Evolutionary conservation across 1,284 basidiomycete species (phyloP).

Genomic region (Naganishia sp.): DNA sequence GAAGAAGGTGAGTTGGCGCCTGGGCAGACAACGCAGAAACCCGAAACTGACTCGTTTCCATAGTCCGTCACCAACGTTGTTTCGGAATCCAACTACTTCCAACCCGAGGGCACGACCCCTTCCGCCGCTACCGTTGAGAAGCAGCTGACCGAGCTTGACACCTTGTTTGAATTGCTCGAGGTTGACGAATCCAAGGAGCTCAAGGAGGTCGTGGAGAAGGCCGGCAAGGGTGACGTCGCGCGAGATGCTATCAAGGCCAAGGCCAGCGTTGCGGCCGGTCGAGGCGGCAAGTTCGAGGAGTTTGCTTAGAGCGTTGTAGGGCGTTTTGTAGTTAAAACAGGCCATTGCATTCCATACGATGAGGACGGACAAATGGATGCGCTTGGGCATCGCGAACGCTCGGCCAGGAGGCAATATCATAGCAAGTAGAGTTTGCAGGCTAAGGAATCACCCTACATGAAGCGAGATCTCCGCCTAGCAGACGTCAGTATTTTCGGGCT

Average conservation of each 20-base stretch:
- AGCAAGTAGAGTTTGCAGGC: no score
- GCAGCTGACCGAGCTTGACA: constrained; percentile 60
- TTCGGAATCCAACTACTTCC: constrained; percentile 62
- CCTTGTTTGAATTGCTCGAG: constrained; percentile 57
- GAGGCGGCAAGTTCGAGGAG: constrained; percentile 55
- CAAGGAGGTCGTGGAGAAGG: constrained; percentile 58
- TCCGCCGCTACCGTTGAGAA: constrained; percentile 58
- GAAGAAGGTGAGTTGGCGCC: constrained; percentile 54
- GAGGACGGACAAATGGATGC: no score
- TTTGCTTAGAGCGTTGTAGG: constrained; percentile 50
- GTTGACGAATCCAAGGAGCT: constrained; percentile 59
- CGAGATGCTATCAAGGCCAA: constrained; percentile 45
- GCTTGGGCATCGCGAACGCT: no score
- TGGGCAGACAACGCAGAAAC: neutral
- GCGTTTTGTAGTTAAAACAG: neutral
- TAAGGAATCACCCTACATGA: no score
- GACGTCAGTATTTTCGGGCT: no score
- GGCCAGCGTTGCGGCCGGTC: constrained; percentile 41
- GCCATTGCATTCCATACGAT: no score
- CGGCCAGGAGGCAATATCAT: no score
- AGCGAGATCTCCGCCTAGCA: no score
- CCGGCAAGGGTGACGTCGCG: constrained; percentile 53
- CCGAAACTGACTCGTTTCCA: neutral
- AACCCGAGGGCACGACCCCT: constrained; percentile 55
- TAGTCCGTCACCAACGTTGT: constrained; percentile 56